A percentile compares a stretch with the other conserved stretches of the same genome.
Evolutionary conservation across 2,329 filamentous ascomycete genomes (phyloP).

Genomic region (Lachnellula subtilissima): DNA sequence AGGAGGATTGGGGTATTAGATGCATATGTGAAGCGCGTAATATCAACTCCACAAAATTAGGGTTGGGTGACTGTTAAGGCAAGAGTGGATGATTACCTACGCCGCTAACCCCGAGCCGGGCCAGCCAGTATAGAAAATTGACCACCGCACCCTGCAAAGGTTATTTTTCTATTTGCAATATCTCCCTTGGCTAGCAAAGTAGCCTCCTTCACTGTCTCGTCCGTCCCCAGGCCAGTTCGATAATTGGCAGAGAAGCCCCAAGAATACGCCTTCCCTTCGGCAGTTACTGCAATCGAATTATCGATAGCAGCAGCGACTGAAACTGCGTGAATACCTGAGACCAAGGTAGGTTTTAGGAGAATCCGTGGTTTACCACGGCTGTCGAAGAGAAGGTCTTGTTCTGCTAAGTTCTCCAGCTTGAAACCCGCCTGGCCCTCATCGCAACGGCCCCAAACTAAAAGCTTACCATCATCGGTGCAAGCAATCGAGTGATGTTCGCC

Average conservation of each 20-base stretch:
- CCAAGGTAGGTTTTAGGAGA: slow-evolving; percentile 55
- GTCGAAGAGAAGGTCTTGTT: slow-evolving; percentile 59
- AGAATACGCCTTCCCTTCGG: slow-evolving; percentile 64
- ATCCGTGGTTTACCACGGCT: slow-evolving; percentile 62
- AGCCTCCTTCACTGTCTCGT: slow-evolving; percentile 71
- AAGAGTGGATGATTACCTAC: no score
- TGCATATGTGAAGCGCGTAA: no score
- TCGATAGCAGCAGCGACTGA: slow-evolving; percentile 64
- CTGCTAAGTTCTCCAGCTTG: slow-evolving; percentile 48
- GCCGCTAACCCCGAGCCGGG: neutral
- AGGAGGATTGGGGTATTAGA: no score
- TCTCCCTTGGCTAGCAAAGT: slow-evolving; percentile 81
- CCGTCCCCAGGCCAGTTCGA: slow-evolving; percentile 71
- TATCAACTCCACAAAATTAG: no score
- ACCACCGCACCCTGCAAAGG: slow-evolving; percentile 74
- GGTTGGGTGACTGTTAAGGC: no score
- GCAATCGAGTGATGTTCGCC: slow-evolving; percentile 72
- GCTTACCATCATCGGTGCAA: slow-evolving; percentile 50
- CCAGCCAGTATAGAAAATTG: slow-evolving; percentile 71
- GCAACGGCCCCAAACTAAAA: slow-evolving; percentile 56
- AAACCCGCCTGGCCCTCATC: slow-evolving; percentile 54
- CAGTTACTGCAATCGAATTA: slow-evolving; percentile 66
- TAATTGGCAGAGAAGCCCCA: slow-evolving; percentile 81
- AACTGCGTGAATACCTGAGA: slow-evolving; percentile 42
- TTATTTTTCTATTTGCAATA: slow-evolving; percentile 66